Percentiles rank a stretch among this genome's conserved stretches.
These are phyloP conservation scores for Hypomontagnella monticulosa DNA, from an alignment of 495 filamentous ascomycete genomes.

Conservation along the genomic window DNA sequence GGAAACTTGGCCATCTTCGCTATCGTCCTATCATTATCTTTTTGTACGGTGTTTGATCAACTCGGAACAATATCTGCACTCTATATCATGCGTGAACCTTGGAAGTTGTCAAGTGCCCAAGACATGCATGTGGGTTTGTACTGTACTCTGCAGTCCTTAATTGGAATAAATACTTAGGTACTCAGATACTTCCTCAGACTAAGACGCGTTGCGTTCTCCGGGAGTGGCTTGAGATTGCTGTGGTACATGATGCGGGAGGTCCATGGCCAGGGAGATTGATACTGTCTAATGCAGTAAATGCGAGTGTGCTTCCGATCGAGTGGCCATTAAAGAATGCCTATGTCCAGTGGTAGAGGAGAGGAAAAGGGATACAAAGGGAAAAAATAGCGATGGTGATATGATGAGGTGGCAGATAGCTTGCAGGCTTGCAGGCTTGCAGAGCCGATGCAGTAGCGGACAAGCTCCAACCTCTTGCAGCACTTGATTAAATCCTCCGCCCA, in stretches of 20 bases:
- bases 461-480: slow-evolving; percentile 27
- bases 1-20: background rate
- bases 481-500: slow-evolving; percentile 43
- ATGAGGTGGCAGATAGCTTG: slow-evolving; percentile 14
- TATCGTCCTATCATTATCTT: too few relatives aligned
- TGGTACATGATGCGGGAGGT: slow-evolving; percentile 17
- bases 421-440: slow-evolving; percentile 37
- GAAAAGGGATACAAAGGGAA: too few relatives aligned
- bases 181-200: slow-evolving; percentile 1
- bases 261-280: background rate
- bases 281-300: slow-evolving; percentile 19
- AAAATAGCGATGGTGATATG: slow-evolving; percentile 1
- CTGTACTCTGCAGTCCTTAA: slow-evolving; percentile 1
- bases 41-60: too few relatives aligned
- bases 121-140: slow-evolving; percentile 2
- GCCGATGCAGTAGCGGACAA: slow-evolving; percentile 27
- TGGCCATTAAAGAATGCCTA: background rate
- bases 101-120: background rate
- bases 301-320: slow-evolving; percentile 3
- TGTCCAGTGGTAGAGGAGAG: background rate
- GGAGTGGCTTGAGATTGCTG: slow-evolving; percentile 13
- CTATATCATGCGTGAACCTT: background rate
- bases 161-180: background rate
- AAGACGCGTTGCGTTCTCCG: slow-evolving; percentile 11
- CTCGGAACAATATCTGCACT: too few relatives aligned